A percentile compares a stretch with the other conserved stretches of the same genome.
phyloP scores from a whole-genome alignment of 306 rosid genomes.

The Quillaja saponaria region DNA sequence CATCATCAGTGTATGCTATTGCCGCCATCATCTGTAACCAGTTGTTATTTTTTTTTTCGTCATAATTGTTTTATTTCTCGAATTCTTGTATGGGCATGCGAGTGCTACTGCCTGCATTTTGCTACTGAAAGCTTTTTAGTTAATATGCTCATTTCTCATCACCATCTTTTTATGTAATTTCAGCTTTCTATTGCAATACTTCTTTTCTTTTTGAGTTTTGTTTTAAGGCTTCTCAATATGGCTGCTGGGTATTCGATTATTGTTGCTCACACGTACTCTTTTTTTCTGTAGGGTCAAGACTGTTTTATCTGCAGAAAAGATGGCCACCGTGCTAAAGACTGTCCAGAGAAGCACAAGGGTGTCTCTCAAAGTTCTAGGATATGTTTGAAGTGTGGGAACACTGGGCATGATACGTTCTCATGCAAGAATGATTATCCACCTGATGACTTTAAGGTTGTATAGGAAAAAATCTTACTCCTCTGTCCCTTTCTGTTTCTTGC shows the following conservation, averaged over 20 bases:
- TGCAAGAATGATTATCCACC: slow-evolving; percentile 59
- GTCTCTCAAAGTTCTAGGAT: slow-evolving; percentile 36
- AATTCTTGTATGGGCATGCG: not conserved
- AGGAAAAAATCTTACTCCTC: slow-evolving; percentile 2
- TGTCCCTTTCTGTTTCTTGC: slow-evolving; percentile 10
- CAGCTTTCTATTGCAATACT: too few species aligned
- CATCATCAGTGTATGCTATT: too few species aligned
- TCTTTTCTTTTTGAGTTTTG: not conserved
- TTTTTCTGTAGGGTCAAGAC: slow-evolving; percentile 53
- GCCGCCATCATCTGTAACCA: not conserved
- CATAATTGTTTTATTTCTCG: not conserved
- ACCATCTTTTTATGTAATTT: too few species aligned
- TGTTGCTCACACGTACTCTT: not conserved
- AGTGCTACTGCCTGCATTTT: not conserved
- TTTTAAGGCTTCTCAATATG: not conserved
- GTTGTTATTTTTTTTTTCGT: not conserved
- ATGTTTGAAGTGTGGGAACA: slow-evolving; percentile 81
- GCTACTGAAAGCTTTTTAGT: not conserved
- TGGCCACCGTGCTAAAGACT: slow-evolving; percentile 82
- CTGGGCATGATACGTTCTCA: slow-evolving; percentile 87
- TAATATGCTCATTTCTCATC: too few species aligned
- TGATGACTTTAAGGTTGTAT: slow-evolving; percentile 78
- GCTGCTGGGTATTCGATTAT: not conserved
- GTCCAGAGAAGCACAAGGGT: slow-evolving; percentile 66
- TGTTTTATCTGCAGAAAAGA: slow-evolving; percentile 77